Base-by-base conservation (phyloP, 2,329 filamentous ascomycete genomes). In the Aspergillus ruber region DNA sequence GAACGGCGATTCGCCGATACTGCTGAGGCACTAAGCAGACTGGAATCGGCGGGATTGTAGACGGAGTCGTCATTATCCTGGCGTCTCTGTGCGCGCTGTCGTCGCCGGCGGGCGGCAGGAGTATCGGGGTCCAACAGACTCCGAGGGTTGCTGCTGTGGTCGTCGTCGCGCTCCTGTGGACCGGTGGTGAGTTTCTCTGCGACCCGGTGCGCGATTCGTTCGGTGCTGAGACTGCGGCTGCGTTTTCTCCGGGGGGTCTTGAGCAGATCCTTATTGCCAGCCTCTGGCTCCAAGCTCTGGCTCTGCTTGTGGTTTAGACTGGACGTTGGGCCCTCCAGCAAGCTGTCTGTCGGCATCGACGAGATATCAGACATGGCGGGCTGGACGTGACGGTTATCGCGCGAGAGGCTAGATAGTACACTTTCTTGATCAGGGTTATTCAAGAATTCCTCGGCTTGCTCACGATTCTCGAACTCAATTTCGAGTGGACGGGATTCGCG, bases 291-390 rank as follows among this genome's bases (percentile, higher is more conserved):
- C 25, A 73, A 52, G 56, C 75, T 81, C 50, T 74, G 72, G 59
- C 75, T 81, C 43, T 74, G 69, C 51, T 72, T 73, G 52, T 73
- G 71, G 48, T 69, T 64, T 40, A 70, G 65, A 20, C 72, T 64
- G 32, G 73, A 68, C 45, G 75, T 74, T 8, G 72, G 68, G 33
- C 75, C 77, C 54, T 84, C 84, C 9, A 86, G 72, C 71, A 86
- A 79, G 62, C 82, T 85, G 64, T 87, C 83, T n/a, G 82, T 75
- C 27, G 84, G 84, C 80, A 87, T 85, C 32, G 83, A 85, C 1
- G 91, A 97, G 43, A 97, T 88, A 61, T 96, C 91, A 3, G 91
- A 96, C 25, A 29, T 29, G 44, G 83, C 82, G 10, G 81, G 77
- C 29, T 81, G 78, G 43, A 83, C 72, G 64, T 86, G 90, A 68